Evolutionary conservation across 2,329 filamentous ascomycete species (phyloP), one percentile per base, ranked within the genome.

Genomic region (Erysiphe neolycopersici): DNA sequence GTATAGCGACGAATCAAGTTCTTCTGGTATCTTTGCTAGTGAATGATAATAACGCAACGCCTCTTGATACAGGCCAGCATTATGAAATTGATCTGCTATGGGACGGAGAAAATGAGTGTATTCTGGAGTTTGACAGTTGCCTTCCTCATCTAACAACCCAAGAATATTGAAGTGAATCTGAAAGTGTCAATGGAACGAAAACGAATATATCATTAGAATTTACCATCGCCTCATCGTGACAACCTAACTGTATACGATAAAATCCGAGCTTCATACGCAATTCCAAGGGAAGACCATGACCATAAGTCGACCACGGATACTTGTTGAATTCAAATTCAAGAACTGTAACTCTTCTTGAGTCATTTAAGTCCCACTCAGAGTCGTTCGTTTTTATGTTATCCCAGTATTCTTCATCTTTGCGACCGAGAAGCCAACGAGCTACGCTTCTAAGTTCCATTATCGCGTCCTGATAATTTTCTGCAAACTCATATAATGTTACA

Each of bases 71-170:
- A 67, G 58, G 5, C 61, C 62, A 5, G 58, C 61, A 36, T 65
- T 61, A 37, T 66, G 64, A 8, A 80, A 61, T 9, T 65, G 63
- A 56, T 77, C 68, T 8, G 69, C 76, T 22, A 69, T 68, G 48
- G 91, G 78, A 47, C 77, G 72, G 50, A 87, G 77, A n/a, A 93
- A 67, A 57, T 91, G 79, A 13, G 74, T 71, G 52, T 80, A 83
- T 5, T 81, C 72, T 43, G 66, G 65, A 8, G 82, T 64, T 30
- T 58, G 52, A 57, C 66, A 43, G 56, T 65, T 54, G 59, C 60
- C 58, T 63, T 58, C 43, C 58, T 61, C 48, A 40, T 76, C 68
- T 6, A 67, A 14, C 1, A 79, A 74, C 42, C 80, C 70, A 26
- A 94, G 65, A 62, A 76, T 75, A 46, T 70, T 62, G 45, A 87